Evolutionary conservation across 2,329 filamentous ascomycete species (phyloP), one percentile per base, ranked within the genome.

Genomic region (Aspergillus pseudoterreus): DNA sequence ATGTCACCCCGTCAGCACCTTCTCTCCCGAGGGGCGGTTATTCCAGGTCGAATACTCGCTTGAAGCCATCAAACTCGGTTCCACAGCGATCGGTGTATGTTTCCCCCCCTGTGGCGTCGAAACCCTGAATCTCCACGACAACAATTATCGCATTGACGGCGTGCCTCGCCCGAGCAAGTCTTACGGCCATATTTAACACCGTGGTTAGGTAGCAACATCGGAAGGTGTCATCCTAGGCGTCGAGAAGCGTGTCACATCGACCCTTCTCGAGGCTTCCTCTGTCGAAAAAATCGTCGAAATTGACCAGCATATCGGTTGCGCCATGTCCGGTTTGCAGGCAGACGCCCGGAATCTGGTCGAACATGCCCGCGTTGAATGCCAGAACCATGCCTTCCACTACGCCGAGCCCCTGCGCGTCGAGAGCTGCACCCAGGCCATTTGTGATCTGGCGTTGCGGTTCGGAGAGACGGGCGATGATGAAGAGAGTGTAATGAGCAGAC

Each of bases 21-120:
- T 99, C 84, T 99, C 94, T 66, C 94, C 94, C 56, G 94, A 99
- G 83, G 94, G 94, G 69, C 94, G 94, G 77, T 89, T 99, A 75
- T 99, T 99, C 84, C 94, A 99, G 81, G 94, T 99, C 80, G 94
- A 99, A 87, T 99, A 99, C 85, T 97, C 94, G 54, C 88, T 99
- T 74, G 94, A 99, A 81, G 94, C 94, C 76, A 99, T 99, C 84
- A 99, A 99, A 82, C 89, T 97, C 63, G 94, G 94, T 63, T 95
- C 90, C 67, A 99, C 94, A 63, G 94, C 94, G 70, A 99, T 99
- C 78, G 94, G 94, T 66, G 92, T 85, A 80, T 55, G 77, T 72
- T 46, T 6, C 22, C 50, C 43, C 54, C 45, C 38, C 47, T 30
- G 17, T 35, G 11, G 21, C 21, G 8, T 17, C 12, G 6, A 11